Conservation (phyloP, 2,329 filamentous ascomycete species). For the Cordyceps cateniannulata region DNA sequence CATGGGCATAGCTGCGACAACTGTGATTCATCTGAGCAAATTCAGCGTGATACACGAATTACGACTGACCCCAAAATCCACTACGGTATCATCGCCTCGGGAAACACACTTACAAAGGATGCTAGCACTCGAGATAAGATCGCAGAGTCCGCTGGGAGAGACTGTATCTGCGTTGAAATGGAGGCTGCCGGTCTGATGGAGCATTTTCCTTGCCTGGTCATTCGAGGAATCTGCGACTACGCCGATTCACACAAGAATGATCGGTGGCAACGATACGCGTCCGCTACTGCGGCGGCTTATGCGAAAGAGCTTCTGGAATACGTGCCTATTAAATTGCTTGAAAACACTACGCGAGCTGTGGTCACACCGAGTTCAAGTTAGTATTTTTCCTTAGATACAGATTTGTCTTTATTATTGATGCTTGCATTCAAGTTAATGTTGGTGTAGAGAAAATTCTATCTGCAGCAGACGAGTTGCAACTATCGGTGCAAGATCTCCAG, state of each 20-base stretch:
- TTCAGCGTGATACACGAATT: conserved; percentile 4
- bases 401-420: too few relatives aligned
- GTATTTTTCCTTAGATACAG: too few relatives aligned
- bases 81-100: conserved; percentile 21
- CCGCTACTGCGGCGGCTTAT: conserved; percentile 19
- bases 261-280: conserved; percentile 20
- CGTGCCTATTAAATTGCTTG: too few relatives aligned
- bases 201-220: conserved; percentile 19
- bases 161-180: conserved; percentile 22
- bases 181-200: conserved; percentile 19
- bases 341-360: too few relatives aligned
- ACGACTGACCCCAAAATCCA: conserved; percentile 15
- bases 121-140: conserved; percentile 12
- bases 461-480: too few relatives aligned
- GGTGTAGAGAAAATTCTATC: too few relatives aligned
- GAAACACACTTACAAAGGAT: conserved; percentile 18
- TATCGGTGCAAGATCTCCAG: too few relatives aligned
- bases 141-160: neutral
- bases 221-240: conserved; percentile 30
- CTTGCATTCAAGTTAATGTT: too few relatives aligned
- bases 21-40: neutral
- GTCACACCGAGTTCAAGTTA: too few relatives aligned
- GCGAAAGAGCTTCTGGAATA: conserved; percentile 13
- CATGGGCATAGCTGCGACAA: conserved; percentile 4
- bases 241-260: conserved; percentile 23